These are phyloP conservation scores for Pezicula carpinea DNA, from an alignment of 2,329 filamentous ascomycete species.

Conservation along the genomic window DNA sequence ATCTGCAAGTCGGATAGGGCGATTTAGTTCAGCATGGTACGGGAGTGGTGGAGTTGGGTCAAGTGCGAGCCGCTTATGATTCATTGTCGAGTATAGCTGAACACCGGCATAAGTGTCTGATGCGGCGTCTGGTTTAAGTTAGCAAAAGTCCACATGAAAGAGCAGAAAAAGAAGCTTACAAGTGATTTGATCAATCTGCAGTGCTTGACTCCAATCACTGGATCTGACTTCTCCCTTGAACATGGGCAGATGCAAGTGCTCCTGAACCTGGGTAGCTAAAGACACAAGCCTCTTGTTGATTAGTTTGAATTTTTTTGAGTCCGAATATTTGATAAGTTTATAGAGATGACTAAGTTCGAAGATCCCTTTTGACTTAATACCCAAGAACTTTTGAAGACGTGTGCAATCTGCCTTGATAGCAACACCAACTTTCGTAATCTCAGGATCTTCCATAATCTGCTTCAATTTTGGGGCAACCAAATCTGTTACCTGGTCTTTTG, in stretches of 20 bases:
- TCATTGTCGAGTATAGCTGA: conserved; percentile 67
- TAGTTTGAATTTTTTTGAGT: conserved; percentile 39
- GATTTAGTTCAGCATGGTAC: conserved; percentile 59
- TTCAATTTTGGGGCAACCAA: conserved; percentile 68
- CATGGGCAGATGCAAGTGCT: conserved; percentile 68
- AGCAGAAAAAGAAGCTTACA: conserved; percentile 47
- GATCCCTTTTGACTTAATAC: conserved; percentile 59
- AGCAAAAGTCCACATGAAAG: conserved; percentile 24
- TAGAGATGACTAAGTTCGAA: conserved; percentile 83
- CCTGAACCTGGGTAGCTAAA: conserved; percentile 64
- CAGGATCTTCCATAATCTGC: conserved; percentile 65
- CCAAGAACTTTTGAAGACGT: conserved; percentile 62
- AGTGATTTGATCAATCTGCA: conserved; percentile 61
- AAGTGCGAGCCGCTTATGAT: conserved; percentile 62
- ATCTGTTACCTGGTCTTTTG: conserved; percentile 38
- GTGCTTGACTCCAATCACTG: conserved; percentile 66
- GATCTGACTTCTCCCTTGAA: conserved; percentile 69
- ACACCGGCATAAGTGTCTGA: conserved; percentile 78
- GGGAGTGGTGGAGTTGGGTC: conserved; percentile 68
- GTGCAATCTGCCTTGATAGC: conserved; percentile 66
- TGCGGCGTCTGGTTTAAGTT: conserved; percentile 57
- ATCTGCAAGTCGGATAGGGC: conserved; percentile 55
- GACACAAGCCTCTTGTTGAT: conserved; percentile 65
- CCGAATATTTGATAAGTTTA: conserved; percentile 66
- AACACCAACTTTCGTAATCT: conserved; percentile 73